Evolutionary conservation across 805 yeast genomes (phyloP), one percentile per base, ranked within the genome.

Genomic region (Suhomyces sp.): DNA sequence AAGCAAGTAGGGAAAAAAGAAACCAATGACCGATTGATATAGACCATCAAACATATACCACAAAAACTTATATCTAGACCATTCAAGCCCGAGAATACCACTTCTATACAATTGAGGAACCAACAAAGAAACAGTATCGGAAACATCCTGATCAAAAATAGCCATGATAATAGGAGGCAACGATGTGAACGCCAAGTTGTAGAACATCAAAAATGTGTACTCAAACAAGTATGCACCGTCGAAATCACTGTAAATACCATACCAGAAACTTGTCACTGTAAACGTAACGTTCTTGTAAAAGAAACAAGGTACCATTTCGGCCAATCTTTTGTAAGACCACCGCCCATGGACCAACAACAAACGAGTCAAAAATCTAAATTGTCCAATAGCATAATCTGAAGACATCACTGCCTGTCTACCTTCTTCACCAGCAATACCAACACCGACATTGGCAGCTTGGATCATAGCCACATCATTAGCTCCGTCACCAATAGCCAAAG

Each of bases 401-500:
- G 91, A 85, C 96, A 88, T 88, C 4, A 82, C 94, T 17, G 94
- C 94, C 68, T 87, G 94, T 55, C 94, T 75, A 63, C 96, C 96
- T 74, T 88, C 96, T 73, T 88, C 94, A 71, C 96, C 96, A 3
- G 92, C 92, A 64, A 88, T 88, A 72, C 96, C 96, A 51, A 88
- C 87, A 62, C 96, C 96, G 44, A 88, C 86, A 69, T 88, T 85
- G 1, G 96, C 94, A 25, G 91, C 84, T 67, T 88, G 96, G 58
- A 88, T 88, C 96, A 88, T 88, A 10, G 96, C 92, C 56, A 88
- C 96, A 71, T 88, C 96, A 65, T 88, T 88, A 19, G 94, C 84
- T 50, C 96, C 96, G 69, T 88, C 96, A 59, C 96, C 96, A 64
- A 88, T 87, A 6, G 94, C 93, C 52, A 88, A 70, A 0, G 96